Evolutionary conservation across 345 rosid species (phyloP), one percentile per base, ranked within the genome.

Genomic region (Corchorus capsularis): DNA sequence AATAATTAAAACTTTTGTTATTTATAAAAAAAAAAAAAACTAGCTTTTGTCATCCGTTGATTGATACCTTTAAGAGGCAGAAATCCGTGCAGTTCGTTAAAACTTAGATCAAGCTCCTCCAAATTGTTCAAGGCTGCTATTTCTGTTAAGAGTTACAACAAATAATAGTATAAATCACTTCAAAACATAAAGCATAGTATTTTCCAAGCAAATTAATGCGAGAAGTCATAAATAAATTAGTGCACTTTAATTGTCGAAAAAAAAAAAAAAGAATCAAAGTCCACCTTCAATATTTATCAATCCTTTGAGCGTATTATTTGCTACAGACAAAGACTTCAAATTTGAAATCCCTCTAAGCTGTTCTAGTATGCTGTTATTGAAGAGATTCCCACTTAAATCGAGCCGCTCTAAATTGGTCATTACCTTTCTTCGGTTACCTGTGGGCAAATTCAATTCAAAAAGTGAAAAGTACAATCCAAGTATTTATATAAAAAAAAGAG

Each of bases 21-120:
- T n/a, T n/a, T n/a, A n/a, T n/a, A n/a, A n/a, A n/a, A n/a, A n/a
- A n/a, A n/a, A n/a, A n/a, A n/a, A n/a, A n/a, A n/a, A n/a, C n/a
- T n/a, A n/a, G n/a, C n/a, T 17, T 8, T 8, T 9, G 9, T 7
- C 0, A 20, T 27, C 1, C 27, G 3, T 56, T 56, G 4, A 41
- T 77, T 56, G 4, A 41, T 77, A 77, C 80, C 83, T 80, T 35
- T 53, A 15, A 45, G 43, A 12, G 71, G 12, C 19, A 72, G 11
- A 5, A 80, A 37, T 17, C 41, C 8, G 2, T 32, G 46, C 8
- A 72, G 32, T 13, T 73, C 35, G 39, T 74, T 81, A 3, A 12
- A n/a, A 5, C 73, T 34, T 8, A 78, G 17, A 52, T 63, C 46
- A 12, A 81, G 9, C 63, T 20, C 73, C 46, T 69, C 41, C 45